Percentiles rank a stretch among this genome's conserved stretches.
Conservation (phyloP, 441 rosid genomes). For the Pelargonium cotyledonis region DNA sequence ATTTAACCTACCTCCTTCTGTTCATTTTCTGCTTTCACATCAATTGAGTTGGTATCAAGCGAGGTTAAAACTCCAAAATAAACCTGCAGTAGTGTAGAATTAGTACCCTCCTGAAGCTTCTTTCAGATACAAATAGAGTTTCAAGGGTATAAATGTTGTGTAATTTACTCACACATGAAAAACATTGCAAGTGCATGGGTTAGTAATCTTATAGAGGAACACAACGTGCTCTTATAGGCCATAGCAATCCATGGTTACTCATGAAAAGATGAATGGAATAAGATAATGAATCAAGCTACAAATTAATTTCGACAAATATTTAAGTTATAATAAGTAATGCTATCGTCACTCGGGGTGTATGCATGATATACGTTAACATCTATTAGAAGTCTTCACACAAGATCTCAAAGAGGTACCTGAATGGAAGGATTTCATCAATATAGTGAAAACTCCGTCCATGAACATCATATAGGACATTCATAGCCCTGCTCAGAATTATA, state of each 20-base stretch:
- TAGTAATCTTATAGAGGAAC: slow-evolving; percentile 2
- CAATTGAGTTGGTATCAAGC: slow-evolving; percentile 64
- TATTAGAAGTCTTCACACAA: background rate
- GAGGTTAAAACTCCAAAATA: slow-evolving; percentile 84
- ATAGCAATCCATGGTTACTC: background rate
- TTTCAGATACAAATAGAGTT: background rate
- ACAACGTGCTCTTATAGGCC: slow-evolving; percentile 2
- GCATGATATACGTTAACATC: slow-evolving; percentile 1
- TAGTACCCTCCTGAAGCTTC: slow-evolving; percentile 14
- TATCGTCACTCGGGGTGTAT: background rate
- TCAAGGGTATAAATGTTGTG: background rate
- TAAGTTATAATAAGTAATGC: background rate
- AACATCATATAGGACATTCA: slow-evolving; percentile 78
- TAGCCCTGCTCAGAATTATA: slow-evolving; percentile 47
- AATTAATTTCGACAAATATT: background rate
- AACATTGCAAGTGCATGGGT: background rate
- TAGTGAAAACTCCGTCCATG: slow-evolving; percentile 90
- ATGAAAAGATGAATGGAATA: background rate
- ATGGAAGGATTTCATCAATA: slow-evolving; percentile 84
- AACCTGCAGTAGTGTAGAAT: slow-evolving; percentile 40
- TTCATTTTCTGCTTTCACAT: slow-evolving; percentile 72
- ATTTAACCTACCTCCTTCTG: slow-evolving; percentile 65
- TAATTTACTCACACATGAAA: background rate
- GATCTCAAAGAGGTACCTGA: slow-evolving; percentile 40
- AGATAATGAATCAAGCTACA: background rate